These are phyloP conservation scores for Phlebiopsis flavidoalba DNA, from an alignment of 768 basidiomycete species.

Conservation along the genomic window DNA sequence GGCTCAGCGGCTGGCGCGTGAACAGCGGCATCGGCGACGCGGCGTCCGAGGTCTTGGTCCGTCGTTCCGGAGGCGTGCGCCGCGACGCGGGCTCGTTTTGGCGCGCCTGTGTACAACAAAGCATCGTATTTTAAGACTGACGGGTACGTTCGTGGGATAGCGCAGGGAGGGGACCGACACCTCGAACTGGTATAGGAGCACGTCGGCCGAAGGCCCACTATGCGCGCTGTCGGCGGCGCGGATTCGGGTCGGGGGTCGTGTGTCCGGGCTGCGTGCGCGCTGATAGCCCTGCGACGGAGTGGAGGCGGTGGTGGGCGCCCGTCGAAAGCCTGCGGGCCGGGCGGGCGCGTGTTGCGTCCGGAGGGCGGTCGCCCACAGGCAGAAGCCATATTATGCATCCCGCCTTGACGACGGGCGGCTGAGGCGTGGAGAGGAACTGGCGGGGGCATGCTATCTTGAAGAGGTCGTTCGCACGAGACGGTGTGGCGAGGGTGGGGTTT, in stretches of 20 bases:
- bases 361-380: neutral
- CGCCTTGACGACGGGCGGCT: neutral
- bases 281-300: no score
- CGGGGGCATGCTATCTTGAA: slow-evolving; percentile 11
- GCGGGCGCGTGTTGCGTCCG: neutral
- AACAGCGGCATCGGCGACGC: neutral
- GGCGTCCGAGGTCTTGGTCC: neutral
- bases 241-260: neutral
- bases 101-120: neutral
- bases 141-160: neutral
- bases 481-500: slow-evolving; percentile 6
- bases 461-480: slow-evolving; percentile 10
- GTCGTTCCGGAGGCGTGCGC: neutral
- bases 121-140: neutral
- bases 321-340: neutral
- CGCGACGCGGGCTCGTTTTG: neutral
- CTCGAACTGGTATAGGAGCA: neutral
- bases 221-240: neutral
- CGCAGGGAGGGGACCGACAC: neutral
- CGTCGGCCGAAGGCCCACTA: neutral
- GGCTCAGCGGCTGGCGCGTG: neutral
- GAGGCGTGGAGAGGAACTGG: slow-evolving; percentile 5
- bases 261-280: neutral
- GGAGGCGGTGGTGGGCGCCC: neutral
- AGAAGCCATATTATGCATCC: neutral